phyloP scores from a whole-genome alignment of 176 grass and related monocot genomes.

The Otatea glauca region DNA sequence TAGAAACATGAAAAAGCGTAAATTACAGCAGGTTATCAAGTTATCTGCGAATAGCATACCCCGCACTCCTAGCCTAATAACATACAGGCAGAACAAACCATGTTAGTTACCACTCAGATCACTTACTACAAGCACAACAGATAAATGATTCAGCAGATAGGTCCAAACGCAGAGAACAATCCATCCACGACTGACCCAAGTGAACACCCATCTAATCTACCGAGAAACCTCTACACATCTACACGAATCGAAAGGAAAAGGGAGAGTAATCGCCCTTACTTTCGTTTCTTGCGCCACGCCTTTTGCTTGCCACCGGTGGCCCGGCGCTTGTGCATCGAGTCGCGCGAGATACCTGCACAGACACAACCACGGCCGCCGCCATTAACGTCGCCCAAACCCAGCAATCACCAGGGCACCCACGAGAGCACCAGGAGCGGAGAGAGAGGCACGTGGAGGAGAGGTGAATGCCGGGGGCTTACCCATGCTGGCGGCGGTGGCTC shows the following conservation, averaged over 20 bases:
- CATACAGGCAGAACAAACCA: background rate
- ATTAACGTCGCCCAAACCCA: background rate
- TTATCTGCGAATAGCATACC: background rate
- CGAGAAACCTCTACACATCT: background rate
- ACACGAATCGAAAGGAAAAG: background rate
- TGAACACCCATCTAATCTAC: background rate
- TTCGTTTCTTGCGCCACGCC: constrained; percentile 57
- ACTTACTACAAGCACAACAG: background rate
- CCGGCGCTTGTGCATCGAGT: constrained; percentile 70
- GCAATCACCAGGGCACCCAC: background rate
- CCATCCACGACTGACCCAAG: background rate
- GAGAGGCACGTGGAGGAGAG: too few species aligned
- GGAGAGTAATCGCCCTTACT: constrained; percentile 26
- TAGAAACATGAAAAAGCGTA: background rate
- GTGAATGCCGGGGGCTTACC: background rate
- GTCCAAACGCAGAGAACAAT: background rate
- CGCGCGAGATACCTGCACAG: constrained; percentile 63
- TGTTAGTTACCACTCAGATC: background rate
- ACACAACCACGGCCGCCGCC: background rate
- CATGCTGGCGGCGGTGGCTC: constrained; percentile 43
- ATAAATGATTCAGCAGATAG: background rate
- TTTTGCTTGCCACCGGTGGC: constrained; percentile 66
- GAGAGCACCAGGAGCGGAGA: background rate
- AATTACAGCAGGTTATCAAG: background rate
- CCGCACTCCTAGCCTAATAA: background rate